Conservation (phyloP, 768 basidiomycete genomes). For the Pleurotus citrinopileatus region DNA sequence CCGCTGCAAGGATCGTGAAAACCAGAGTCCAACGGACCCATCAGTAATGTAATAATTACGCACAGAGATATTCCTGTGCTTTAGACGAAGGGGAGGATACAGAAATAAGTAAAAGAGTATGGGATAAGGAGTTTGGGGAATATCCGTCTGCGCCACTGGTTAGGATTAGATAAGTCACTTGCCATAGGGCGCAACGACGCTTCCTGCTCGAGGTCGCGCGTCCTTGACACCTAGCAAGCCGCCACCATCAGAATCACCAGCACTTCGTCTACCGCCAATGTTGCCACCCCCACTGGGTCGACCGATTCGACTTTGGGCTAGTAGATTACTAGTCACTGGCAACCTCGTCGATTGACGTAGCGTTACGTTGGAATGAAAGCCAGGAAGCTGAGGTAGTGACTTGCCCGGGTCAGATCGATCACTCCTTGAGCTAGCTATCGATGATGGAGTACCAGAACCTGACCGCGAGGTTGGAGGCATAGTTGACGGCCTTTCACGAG, state of each 20-base stretch:
- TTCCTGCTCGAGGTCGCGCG: slow-evolving; percentile 12
- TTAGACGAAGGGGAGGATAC: not conserved
- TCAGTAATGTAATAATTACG: slow-evolving; percentile 9
- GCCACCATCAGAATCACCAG: slow-evolving; percentile 7
- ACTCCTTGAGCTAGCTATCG: slow-evolving; percentile 24
- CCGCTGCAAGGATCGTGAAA: too few relatives aligned
- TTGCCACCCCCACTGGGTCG: slow-evolving; percentile 37
- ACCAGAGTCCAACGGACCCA: slow-evolving; percentile 8
- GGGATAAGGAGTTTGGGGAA: not conserved
- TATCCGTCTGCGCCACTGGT: too few relatives aligned
- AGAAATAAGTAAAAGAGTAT: not conserved
- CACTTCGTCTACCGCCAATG: slow-evolving; percentile 24
- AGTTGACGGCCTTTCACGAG: slow-evolving; percentile 32
- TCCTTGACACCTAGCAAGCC: slow-evolving; percentile 12
- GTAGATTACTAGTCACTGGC: slow-evolving; percentile 28
- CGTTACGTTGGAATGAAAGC: slow-evolving; percentile 42
- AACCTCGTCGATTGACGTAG: slow-evolving; percentile 41
- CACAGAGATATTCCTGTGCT: not conserved
- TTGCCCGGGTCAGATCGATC: slow-evolving; percentile 29
- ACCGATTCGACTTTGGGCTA: slow-evolving; percentile 50
- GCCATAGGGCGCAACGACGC: slow-evolving; percentile 9
- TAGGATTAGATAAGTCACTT: slow-evolving; percentile 3
- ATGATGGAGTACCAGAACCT: slow-evolving; percentile 25
- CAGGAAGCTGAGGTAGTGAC: slow-evolving; percentile 40
- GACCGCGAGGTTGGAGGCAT: slow-evolving; percentile 30